phyloP scores from a whole-genome alignment of 2,329 filamentous ascomycete genomes.

The Alternaria sp. region DNA sequence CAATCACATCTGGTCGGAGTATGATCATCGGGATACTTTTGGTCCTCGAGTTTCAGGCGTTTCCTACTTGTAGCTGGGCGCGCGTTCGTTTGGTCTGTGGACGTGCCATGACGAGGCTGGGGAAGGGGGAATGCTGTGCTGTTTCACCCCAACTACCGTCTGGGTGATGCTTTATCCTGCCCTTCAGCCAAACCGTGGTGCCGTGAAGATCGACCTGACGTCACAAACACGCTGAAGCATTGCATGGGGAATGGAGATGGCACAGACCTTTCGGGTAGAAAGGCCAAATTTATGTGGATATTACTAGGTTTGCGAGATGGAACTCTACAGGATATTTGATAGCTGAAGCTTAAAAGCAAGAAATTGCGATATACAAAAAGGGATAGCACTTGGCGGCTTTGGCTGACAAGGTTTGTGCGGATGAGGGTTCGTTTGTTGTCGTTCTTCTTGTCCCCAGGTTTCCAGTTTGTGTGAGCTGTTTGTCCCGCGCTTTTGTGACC shows the following conservation, averaged over 20 bases:
- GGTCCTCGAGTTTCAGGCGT: not conserved
- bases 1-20: not conserved
- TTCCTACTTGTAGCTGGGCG: not conserved
- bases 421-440: not conserved
- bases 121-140: not conserved
- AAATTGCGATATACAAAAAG: slow-evolving; percentile 4
- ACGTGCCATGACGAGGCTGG: not conserved
- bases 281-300: not conserved
- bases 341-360: not conserved
- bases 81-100: not conserved
- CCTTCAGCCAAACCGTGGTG: too few relatives aligned
- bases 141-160: not conserved
- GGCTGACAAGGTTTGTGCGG: not conserved
- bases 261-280: not conserved
- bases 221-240: not conserved
- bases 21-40: not conserved
- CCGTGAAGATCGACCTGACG: too few relatives aligned
- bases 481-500: not conserved
- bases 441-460: not conserved
- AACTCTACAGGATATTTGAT: slow-evolving; percentile 1
- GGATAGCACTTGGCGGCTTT: not conserved
- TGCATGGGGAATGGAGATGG: not conserved
- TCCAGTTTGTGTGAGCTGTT: not conserved
- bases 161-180: not conserved
- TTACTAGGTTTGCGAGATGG: not conserved